A percentile compares a stretch with the other conserved stretches of the same genome.
Conservation (phyloP, 108 stramenopile genomes). For the Pseudonitzschia pungens region DNA sequence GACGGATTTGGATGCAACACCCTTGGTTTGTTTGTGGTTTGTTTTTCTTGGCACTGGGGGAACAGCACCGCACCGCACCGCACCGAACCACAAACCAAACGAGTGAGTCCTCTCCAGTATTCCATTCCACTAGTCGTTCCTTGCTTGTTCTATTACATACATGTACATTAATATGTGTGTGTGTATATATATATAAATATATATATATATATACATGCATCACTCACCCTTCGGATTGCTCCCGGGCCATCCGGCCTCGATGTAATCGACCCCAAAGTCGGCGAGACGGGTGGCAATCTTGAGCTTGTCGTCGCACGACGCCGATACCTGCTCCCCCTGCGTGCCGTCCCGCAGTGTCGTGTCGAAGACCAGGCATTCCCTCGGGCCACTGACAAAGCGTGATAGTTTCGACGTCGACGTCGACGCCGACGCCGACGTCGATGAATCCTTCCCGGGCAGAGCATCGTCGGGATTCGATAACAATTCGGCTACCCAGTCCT, state of each 20-base stretch:
- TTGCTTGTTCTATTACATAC: too few relatives aligned
- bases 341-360: constrained; percentile 91
- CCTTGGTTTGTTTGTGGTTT: too few relatives aligned
- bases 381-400: constrained; percentile 52
- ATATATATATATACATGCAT: too few relatives aligned
- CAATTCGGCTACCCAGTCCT: not conserved
- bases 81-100: not conserved
- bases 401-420: not conserved
- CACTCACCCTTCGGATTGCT: constrained; percentile 73
- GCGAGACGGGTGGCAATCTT: constrained; percentile 80
- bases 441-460: not conserved
- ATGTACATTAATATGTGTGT: too few relatives aligned
- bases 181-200: too few relatives aligned
- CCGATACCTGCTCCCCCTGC: constrained; percentile 89
- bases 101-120: too few relatives aligned
- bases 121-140: too few relatives aligned
- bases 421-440: not conserved
- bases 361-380: constrained; percentile 70
- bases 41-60: too few relatives aligned
- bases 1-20: too few relatives aligned
- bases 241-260: constrained; percentile 95
- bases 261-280: constrained; percentile 78
- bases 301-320: constrained; percentile 89
- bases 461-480: not conserved
- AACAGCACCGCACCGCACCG: too few relatives aligned